phyloP scores from a whole-genome alignment of 208 protist species.

The Leishmania amazonensis region DNA sequence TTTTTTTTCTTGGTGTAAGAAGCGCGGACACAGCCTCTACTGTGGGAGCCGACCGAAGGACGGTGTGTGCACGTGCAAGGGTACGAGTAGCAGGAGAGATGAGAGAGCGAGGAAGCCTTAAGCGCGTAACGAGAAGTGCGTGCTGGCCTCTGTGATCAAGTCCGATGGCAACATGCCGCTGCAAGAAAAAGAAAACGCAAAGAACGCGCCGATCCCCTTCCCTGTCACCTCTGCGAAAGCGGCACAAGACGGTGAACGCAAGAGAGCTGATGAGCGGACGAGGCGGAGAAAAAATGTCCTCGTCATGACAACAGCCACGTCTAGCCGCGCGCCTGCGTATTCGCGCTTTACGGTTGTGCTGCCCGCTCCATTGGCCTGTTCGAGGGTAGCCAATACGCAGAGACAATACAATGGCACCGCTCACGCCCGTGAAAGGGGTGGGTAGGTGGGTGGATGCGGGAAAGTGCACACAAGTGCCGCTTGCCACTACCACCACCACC shows the following conservation, averaged over 20 bases:
- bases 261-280: background rate
- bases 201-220: background rate
- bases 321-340: background rate
- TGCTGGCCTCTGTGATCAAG: background rate
- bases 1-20: background rate
- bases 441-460: background rate
- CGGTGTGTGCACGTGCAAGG: background rate
- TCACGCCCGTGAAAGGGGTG: no score
- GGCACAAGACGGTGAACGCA: background rate
- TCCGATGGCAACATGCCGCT: no score
- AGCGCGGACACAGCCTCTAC: background rate
- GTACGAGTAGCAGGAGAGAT: background rate
- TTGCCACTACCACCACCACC: background rate
- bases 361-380: background rate
- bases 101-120: background rate
- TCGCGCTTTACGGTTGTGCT: background rate
- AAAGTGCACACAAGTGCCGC: background rate
- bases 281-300: background rate
- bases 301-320: background rate
- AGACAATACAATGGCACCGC: background rate
- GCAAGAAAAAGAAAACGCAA: background rate
- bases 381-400: background rate
- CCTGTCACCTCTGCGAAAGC: background rate
- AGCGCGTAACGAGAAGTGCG: background rate
- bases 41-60: background rate